Evolutionary conservation across 1,139 yeast species (phyloP), one percentile per base, ranked within the genome.

Genomic region (Candida pseudoviswanathii): DNA sequence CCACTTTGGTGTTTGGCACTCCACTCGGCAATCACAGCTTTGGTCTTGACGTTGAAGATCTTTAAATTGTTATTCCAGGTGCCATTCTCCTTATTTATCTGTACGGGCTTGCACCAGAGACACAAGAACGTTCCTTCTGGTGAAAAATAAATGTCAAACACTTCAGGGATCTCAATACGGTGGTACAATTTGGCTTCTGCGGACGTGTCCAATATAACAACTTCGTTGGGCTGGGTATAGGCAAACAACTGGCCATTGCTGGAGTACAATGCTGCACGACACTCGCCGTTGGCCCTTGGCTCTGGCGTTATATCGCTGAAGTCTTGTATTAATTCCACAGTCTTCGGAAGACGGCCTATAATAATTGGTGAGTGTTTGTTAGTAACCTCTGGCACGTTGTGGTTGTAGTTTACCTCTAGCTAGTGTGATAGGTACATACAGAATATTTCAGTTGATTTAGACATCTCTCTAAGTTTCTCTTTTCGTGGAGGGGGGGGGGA

Each of bases 81-180:
- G 32, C 92, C 91, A 63, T 80, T 70, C 62, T 82, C 85, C 54
- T 68, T 73, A 58, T 80, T 70, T 59, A 75, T 53, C 71, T 82
- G 77, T 56, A 83, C 66, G 9, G 98, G 96, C 62, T 92, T 89
- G 60, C 92, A 91, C 97, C 98, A 95, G 44, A 96, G 82, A 58
- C 91, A 82, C 55, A 94, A 70, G 64, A 77, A 92, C 43, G 85
- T 82, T n/a, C 97, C 98, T 49, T 83, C 77, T 8, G 97, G 96
- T 9, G 97, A 89, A 64, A 94, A 90, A 57, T 83, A 84, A 60
- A 94, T 70, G 63, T 94, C 98, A 60, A 86, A 84, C 24, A 88
- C 88, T 55, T 88, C 91, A 29, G 73, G 64, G 37, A 82, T 70
- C 31, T 76, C 81, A 46, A 88, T 65, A 16, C 67, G 71, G 45